These are phyloP conservation scores for Alternaria incomplexa DNA, from an alignment of 2,329 filamentous ascomycete species.

Conservation along the genomic window DNA sequence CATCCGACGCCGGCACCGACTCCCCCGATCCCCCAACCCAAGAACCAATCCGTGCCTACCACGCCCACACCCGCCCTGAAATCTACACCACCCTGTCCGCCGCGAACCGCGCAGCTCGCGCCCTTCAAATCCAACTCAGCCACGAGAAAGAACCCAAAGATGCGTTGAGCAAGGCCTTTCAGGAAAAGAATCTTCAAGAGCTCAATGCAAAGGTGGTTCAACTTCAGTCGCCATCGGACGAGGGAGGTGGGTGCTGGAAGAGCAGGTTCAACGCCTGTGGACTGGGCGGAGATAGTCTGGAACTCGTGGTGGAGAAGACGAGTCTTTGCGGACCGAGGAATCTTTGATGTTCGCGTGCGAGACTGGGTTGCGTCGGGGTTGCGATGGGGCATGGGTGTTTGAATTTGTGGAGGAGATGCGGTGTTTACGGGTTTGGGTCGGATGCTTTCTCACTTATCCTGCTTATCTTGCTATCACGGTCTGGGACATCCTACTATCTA, in stretches of 20 bases:
- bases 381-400: not conserved
- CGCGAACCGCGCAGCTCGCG: constrained; percentile 35
- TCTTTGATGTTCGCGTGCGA: constrained; percentile 15
- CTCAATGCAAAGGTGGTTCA: constrained; percentile 20
- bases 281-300: constrained; percentile 22
- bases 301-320: constrained; percentile 30
- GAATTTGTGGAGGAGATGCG: not conserved
- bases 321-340: constrained; percentile 37
- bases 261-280: constrained; percentile 31
- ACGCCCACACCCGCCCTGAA: constrained; percentile 19
- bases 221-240: constrained; percentile 7
- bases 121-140: constrained; percentile 33
- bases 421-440: not conserved
- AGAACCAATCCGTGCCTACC: constrained; percentile 8
- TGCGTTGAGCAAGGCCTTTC: constrained; percentile 17
- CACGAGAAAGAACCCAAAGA: constrained; percentile 18
- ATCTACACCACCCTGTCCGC: constrained; percentile 28
- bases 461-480: not conserved
- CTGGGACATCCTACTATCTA: not conserved
- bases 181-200: constrained; percentile 14
- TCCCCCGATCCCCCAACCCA: not conserved
- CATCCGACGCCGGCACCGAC: not conserved
- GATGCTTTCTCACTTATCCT: not conserved
- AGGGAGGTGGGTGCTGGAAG: constrained; percentile 24
- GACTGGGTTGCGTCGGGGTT: not conserved